phyloP scores from a whole-genome alignment of 148 eudicot species.

The Polygonum maritimum region DNA sequence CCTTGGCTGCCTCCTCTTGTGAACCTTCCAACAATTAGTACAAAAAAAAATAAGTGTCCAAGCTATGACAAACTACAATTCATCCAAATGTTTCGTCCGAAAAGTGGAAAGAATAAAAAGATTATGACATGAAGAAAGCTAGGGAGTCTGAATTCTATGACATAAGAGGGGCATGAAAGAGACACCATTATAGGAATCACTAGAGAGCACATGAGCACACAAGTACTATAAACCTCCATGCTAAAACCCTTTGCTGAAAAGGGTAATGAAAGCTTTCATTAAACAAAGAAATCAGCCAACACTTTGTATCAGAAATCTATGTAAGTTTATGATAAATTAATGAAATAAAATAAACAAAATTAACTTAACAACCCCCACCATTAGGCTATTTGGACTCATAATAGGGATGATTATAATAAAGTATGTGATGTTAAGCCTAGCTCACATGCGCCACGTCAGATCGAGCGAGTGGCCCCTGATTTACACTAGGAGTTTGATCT shows the following conservation, averaged over 20 bases:
- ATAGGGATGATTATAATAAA: neutral
- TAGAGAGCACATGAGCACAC: slow-evolving; percentile 4
- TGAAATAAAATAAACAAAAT: neutral
- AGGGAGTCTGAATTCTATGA: neutral
- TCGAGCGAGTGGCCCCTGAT: neutral
- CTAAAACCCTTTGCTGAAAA: neutral
- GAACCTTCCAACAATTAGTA: slow-evolving; percentile 37
- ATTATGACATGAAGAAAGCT: neutral
- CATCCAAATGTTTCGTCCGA: neutral
- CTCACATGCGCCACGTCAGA: slow-evolving; percentile 6
- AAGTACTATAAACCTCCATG: neutral
- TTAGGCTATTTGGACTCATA: neutral
- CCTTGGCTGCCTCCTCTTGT: slow-evolving; percentile 95
- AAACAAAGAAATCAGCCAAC: neutral
- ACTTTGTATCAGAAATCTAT: slow-evolving; percentile 5
- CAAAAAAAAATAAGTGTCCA: neutral
- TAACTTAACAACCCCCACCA: neutral
- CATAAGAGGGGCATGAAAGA: neutral
- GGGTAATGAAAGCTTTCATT: neutral
- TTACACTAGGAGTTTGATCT: neutral
- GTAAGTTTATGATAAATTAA: neutral
- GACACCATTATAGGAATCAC: slow-evolving; percentile 1
- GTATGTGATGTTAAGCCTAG: neutral
- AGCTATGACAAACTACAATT: neutral
- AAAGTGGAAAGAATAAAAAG: neutral